Evolutionary conservation across 371 early-diverging fungal species (phyloP).

Genomic region (Haplosporangium sp.): DNA sequence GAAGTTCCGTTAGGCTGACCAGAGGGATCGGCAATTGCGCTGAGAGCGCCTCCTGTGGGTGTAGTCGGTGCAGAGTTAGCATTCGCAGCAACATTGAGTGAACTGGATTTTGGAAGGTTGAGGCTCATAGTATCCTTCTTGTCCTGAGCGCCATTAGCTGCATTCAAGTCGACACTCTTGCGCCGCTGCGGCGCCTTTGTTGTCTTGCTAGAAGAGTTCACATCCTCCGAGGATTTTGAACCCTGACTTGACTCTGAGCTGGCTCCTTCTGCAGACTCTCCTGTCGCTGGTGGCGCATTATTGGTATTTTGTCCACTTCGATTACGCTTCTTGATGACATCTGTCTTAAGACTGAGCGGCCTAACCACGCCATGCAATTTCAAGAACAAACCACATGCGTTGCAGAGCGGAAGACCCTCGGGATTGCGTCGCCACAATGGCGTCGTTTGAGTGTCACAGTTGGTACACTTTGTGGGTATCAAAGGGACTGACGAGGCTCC

Average conservation of each 20-base stretch:
- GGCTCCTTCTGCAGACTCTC: conserved; percentile 17
- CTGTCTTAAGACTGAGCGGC: conserved; percentile 84
- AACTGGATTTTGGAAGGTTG: conserved; percentile 22
- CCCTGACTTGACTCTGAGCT: conserved; percentile 8
- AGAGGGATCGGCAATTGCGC: conserved; percentile 7
- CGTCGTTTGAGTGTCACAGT: conserved; percentile 92
- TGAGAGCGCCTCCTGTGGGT: conserved; percentile 30
- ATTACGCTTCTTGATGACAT: conserved; percentile 88
- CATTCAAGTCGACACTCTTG: conserved; percentile 46
- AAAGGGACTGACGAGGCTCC: conserved; percentile 32
- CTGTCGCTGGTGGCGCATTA: neutral
- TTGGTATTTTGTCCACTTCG: conserved; percentile 56
- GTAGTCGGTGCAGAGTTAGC: conserved; percentile 39
- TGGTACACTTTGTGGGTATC: conserved; percentile 76
- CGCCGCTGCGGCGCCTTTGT: conserved; percentile 37
- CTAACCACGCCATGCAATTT: conserved; percentile 90
- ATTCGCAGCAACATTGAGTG: conserved; percentile 5
- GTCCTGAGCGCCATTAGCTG: conserved; percentile 29
- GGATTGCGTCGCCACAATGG: conserved; percentile 96
- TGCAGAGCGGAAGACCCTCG: conserved; percentile 73
- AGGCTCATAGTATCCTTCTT: conserved; percentile 35
- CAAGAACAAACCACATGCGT: conserved; percentile 75
- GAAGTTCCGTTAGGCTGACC: conserved; percentile 12
- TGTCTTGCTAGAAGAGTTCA: conserved; percentile 15
- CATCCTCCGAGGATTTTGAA: conserved; percentile 35